phyloP scores from a whole-genome alignment of 257 asterid genomes.

The Gentiana straminea region DNA sequence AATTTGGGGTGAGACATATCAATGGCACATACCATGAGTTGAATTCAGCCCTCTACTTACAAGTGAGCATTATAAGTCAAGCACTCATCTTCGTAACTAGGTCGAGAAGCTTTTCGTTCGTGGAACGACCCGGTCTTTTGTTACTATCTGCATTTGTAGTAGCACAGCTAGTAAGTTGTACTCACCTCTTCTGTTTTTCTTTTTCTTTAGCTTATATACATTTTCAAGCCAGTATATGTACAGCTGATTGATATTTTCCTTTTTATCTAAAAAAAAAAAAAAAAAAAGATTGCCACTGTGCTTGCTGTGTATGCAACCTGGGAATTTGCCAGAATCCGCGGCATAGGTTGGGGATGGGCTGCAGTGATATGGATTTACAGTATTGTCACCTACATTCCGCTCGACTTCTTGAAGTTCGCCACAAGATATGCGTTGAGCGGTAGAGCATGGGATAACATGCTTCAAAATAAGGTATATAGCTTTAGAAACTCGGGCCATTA shows the following conservation, averaged over 20 bases:
- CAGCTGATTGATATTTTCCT: not conserved
- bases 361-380: conserved; percentile 49
- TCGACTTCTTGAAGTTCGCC: conserved; percentile 34
- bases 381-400: conserved; percentile 37
- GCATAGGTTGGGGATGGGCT: conserved; percentile 64
- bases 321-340: conserved; percentile 37
- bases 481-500: too few species aligned
- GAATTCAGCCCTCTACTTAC: conserved; percentile 42
- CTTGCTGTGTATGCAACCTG: conserved; percentile 43
- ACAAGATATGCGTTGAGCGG: conserved; percentile 32
- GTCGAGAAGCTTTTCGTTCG: conserved; percentile 46
- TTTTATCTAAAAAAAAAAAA: not conserved
- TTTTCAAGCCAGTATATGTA: too few species aligned
- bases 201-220: not conserved
- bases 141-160: conserved; percentile 28
- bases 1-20: conserved; percentile 32
- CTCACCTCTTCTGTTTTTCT: not conserved
- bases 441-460: conserved; percentile 37
- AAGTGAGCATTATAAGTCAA: conserved; percentile 51
- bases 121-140: conserved; percentile 50
- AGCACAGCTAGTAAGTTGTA: conserved; percentile 39
- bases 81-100: conserved; percentile 56
- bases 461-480: conserved; percentile 25
- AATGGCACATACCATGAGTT: conserved; percentile 20
- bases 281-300: conserved; percentile 25